These are phyloP conservation scores for Pelargonium citronellum DNA, from an alignment of 441 rosid genomes.

Conservation along the genomic window DNA sequence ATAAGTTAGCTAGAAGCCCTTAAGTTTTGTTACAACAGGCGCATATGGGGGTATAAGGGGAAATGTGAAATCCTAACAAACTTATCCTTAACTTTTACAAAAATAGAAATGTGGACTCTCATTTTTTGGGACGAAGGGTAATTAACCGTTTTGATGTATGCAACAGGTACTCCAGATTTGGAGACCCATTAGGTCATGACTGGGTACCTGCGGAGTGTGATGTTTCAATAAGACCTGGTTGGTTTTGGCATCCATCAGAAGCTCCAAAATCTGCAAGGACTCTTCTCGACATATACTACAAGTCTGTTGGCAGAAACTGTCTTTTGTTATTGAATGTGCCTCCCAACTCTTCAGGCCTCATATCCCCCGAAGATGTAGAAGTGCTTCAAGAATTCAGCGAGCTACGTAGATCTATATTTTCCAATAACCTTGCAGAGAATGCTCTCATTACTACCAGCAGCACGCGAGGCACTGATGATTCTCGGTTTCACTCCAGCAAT, in stretches of 20 bases:
- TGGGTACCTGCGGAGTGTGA: constrained; percentile 95
- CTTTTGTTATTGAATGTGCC: constrained; percentile 69
- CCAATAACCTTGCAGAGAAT: constrained; percentile 45
- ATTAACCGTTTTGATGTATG: constrained; percentile 15
- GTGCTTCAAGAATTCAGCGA: constrained; percentile 59
- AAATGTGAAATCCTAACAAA: too few relatives aligned
- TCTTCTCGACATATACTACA: constrained; percentile 70
- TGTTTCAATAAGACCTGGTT: constrained; percentile 82
- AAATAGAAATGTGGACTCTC: too few relatives aligned
- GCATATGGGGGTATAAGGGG: too few relatives aligned
- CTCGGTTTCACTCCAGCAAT: constrained; percentile 37
- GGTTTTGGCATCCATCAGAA: constrained; percentile 92
- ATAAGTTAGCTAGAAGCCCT: too few relatives aligned
- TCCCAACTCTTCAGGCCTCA: constrained; percentile 68
- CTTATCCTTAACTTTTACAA: too few relatives aligned
- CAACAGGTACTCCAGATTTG: constrained; percentile 48
- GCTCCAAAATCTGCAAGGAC: constrained; percentile 60
- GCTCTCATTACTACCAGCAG: constrained; percentile 48
- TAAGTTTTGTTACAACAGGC: too few relatives aligned
- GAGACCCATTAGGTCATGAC: constrained; percentile 66
- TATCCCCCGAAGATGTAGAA: constrained; percentile 57
- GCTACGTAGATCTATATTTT: constrained; percentile 48
- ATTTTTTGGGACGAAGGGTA: too few relatives aligned
- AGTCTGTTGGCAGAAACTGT: constrained; percentile 73
- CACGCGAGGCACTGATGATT: constrained; percentile 30